phyloP scores from a whole-genome alignment of 805 yeast species.

The Monosporozyma aquatica region DNA sequence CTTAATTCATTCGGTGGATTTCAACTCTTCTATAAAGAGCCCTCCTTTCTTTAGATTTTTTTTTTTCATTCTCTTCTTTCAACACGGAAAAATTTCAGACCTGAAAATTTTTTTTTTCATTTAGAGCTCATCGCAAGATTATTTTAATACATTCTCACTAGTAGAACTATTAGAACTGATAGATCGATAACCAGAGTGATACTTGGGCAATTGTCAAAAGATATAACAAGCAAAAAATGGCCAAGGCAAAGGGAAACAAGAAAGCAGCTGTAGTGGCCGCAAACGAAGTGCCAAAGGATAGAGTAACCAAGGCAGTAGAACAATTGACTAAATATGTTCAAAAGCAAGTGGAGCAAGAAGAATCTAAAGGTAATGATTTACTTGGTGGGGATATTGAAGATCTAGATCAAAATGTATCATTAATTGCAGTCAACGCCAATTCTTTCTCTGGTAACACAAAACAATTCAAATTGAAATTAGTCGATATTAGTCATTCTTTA shows the following conservation, averaged over 20 bases:
- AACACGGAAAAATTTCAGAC: too few relatives aligned
- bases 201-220: too few relatives aligned
- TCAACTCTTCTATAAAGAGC: too few relatives aligned
- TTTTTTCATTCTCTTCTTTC: neutral
- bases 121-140: slow-evolving; percentile 14
- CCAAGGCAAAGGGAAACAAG: slow-evolving; percentile 3
- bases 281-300: slow-evolving; percentile 15
- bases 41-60: neutral
- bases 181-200: too few relatives aligned
- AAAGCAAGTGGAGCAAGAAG: slow-evolving; percentile 15
- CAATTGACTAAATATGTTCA: slow-evolving; percentile 58
- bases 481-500: slow-evolving; percentile 33
- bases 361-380: slow-evolving; percentile 21
- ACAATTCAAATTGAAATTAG: slow-evolving; percentile 47
- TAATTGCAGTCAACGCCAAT: slow-evolving; percentile 58
- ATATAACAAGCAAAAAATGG: too few relatives aligned
- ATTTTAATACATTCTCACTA: too few relatives aligned
- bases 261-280: neutral
- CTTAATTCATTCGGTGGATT: neutral
- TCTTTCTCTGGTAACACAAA: slow-evolving; percentile 46
- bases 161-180: too few relatives aligned
- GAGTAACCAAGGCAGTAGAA: slow-evolving; percentile 43
- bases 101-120: too few relatives aligned
- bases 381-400: slow-evolving; percentile 53
- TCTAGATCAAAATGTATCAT: slow-evolving; percentile 37